Percentiles rank a stretch among this genome's conserved stretches.
Conservation (phyloP, 192 early-diverging fungal genomes). For the Backusella macrospora region DNA sequence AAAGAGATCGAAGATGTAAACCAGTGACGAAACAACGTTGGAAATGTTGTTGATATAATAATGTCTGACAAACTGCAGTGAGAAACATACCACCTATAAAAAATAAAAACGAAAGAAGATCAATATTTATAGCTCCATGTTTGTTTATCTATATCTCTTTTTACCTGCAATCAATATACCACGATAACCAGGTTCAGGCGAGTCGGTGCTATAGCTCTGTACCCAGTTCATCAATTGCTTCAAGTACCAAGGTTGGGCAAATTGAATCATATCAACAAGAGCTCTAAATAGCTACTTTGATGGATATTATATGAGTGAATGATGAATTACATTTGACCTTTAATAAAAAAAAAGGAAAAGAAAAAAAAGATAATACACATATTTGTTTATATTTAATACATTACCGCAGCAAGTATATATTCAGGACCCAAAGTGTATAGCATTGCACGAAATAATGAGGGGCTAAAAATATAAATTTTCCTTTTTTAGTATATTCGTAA, state of each 20-base stretch:
- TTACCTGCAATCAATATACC: constrained; percentile 77
- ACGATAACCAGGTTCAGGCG: constrained; percentile 62
- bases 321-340: neutral
- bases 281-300: constrained; percentile 65
- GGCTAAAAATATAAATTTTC: constrained; percentile 42
- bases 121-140: neutral
- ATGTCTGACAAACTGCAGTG: constrained; percentile 73
- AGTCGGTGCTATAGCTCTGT: constrained; percentile 53
- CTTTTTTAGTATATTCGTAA: neutral
- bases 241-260: constrained; percentile 79
- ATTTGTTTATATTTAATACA: neutral
- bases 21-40: constrained; percentile 75
- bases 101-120: neutral
- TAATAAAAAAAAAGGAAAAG: too few relatives aligned
- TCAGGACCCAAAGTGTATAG: constrained; percentile 57
- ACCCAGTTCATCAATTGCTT: constrained; percentile 66
- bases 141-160: neutral
- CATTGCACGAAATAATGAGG: constrained; percentile 71
- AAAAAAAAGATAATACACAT: neutral
- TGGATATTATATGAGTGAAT: neutral
- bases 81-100: constrained; percentile 65
- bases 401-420: constrained; percentile 67
- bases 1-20: constrained; percentile 70
- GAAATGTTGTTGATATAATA: constrained; percentile 86
- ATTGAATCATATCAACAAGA: constrained; percentile 69